phyloP scores from a whole-genome alignment of 1,284 basidiomycete genomes.

The Flammula alnicola region DNA sequence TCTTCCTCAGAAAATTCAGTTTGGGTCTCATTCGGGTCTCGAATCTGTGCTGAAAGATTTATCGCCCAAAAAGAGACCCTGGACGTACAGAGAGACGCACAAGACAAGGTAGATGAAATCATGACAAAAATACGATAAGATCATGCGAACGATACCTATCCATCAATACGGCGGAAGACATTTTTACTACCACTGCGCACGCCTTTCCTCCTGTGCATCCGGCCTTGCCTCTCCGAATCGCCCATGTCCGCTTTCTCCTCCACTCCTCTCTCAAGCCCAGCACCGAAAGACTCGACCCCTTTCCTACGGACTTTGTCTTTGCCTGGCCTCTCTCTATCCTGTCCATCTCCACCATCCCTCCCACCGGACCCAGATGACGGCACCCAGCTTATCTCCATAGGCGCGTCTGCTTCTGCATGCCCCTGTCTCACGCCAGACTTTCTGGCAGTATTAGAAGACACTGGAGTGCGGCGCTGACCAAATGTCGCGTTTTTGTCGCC shows the following conservation, averaged over 20 bases:
- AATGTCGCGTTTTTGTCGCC: constrained; percentile 63
- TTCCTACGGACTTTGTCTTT: constrained; percentile 53
- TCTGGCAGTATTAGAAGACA: constrained; percentile 12
- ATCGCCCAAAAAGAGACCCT: too few relatives aligned
- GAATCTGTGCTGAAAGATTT: too few relatives aligned
- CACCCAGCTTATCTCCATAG: constrained; percentile 71
- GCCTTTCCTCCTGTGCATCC: constrained; percentile 72
- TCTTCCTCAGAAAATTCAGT: too few relatives aligned
- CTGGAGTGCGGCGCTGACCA: constrained; percentile 62
- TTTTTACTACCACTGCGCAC: constrained; percentile 89
- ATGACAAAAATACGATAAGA: too few relatives aligned
- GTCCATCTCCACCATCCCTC: constrained; percentile 36
- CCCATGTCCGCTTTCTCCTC: constrained; percentile 51
- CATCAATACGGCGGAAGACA: constrained; percentile 53
- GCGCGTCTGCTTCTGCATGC: constrained; percentile 45
- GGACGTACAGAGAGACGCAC: neutral
- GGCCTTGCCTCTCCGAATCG: constrained; percentile 67
- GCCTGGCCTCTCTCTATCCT: constrained; percentile 33
- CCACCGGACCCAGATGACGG: constrained; percentile 46
- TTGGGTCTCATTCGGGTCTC: too few relatives aligned
- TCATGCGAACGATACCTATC: too few relatives aligned
- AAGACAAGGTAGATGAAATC: neutral
- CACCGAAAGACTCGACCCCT: constrained; percentile 81
- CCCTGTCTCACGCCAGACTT: constrained; percentile 22
- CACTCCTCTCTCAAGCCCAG: constrained; percentile 82